A percentile compares a stretch with the other conserved stretches of the same genome.
phyloP scores from a whole-genome alignment of 2,329 filamentous ascomycete species.

The Scopulariopsis brevicaulis region DNA sequence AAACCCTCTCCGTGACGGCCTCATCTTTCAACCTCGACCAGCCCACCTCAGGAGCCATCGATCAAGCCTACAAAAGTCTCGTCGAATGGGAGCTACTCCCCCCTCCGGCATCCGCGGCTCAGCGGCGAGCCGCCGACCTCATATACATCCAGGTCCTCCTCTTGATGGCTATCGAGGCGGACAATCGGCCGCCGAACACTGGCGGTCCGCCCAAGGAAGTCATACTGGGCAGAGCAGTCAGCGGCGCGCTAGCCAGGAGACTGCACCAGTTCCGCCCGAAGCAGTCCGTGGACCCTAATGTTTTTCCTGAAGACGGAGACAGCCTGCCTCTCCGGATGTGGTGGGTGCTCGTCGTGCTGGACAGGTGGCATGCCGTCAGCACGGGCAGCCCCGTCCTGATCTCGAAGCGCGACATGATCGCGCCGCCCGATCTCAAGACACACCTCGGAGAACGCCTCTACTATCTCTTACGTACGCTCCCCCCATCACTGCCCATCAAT shows the following conservation, averaged over 20 bases:
- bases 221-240: conserved; percentile 54
- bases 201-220: conserved; percentile 35
- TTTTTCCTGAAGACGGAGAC: conserved; percentile 48
- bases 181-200: conserved; percentile 37
- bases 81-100: conserved; percentile 36
- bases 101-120: background rate
- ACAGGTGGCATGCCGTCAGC: conserved; percentile 63
- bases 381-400: conserved; percentile 52
- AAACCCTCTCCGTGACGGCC: conserved; percentile 49
- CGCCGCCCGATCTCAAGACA: conserved; percentile 45
- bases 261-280: conserved; percentile 30
- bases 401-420: conserved; percentile 47
- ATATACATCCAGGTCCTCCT: conserved; percentile 57
- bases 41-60: conserved; percentile 26
- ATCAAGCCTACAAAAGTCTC: conserved; percentile 33
- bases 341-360: conserved; percentile 62
- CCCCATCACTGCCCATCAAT: background rate
- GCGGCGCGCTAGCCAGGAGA: conserved; percentile 53
- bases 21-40: conserved; percentile 32
- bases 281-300: conserved; percentile 1
- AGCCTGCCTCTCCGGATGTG: conserved; percentile 53
- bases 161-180: conserved; percentile 54
- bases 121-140: background rate
- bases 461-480: conserved; percentile 48
- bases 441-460: conserved; percentile 53